Evolutionary conservation across 2,329 filamentous ascomycete species (phyloP), one percentile per base, ranked within the genome.

Genomic region (Pseudogymnoascus sp.): DNA sequence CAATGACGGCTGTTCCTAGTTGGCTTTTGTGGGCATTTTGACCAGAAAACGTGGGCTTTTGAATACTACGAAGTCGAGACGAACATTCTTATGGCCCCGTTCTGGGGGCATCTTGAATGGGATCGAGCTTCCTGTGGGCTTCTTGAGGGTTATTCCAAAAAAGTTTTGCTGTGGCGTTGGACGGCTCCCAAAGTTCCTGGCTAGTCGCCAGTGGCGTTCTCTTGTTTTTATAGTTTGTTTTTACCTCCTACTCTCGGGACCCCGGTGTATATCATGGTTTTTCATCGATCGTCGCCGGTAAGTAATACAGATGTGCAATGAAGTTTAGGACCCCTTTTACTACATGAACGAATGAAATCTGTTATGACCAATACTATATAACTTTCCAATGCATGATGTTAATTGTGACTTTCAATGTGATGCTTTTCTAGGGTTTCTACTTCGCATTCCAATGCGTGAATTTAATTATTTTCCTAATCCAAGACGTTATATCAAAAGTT

Each of bases 81-180:
- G 71, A 72, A 72, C 60, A 70, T 70, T 67, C 66, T 71, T 68
- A 68, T 70, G 62, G 61, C 52, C 16, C 63, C 59, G 59, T 43
- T 59, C 29, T 59, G 59, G 63, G 49, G 64, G 60, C 66, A 69
- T 70, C 64, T 69, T 66, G 69, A 63, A 69, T 70, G 64, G 69
- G 71, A 72, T 70, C 65, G 66, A 69, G 65, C 68, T 72, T 72
- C 66, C 68, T 70, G 70, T 71, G 68, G 71, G 69, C 66, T 70
- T 68, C 58, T 64, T 64, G 66, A 66, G 66, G 66, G 64, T 59
- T 65, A 38, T 64, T 55, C 23, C 49, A 55, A 55, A 55, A 68
- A 69, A 69, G 66, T 66, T 45, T 62, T 39, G 14, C 33, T 60
- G 58, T 55, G 58, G 58, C 58, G 58, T 60, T 39, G 12, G 33